Base-by-base conservation (phyloP, 1,284 basidiomycete genomes). In the Austroboletus niveus region DNA sequence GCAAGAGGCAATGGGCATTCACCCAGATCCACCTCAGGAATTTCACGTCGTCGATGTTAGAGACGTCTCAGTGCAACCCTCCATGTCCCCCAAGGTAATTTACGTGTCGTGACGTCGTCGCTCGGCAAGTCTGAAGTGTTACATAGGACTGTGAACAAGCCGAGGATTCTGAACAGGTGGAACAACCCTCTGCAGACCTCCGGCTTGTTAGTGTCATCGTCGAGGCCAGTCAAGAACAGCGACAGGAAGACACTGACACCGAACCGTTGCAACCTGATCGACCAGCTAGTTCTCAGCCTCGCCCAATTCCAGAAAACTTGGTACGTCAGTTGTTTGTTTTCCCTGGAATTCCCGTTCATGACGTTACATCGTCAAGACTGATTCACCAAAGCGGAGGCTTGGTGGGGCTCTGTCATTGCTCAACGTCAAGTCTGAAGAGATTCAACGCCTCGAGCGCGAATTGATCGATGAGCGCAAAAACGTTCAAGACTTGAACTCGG, bases 371-470 rank as follows among this genome's bases (percentile, higher is more conserved):
- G 31, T 31, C 32, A 32, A 67, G 69, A 59, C 62, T 2, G 59
- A 70, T 32, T 60, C 62, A 1, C 66, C 70, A 15, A 60, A 59
- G 32, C 58, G 61, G 30, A 61, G 62, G 38, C 60, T 71, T 7
- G 65, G 63, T 22, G 56, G 69, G 34, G 70, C 68, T 1, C 49
- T 73, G 11, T 66, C 65, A 6, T 50, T 73, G 24, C 61, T 72
- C 20, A 61, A 73, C 41, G 52, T 63, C 31, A 73, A 74, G 51
- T 73, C 71, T 1, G 69, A 71, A 47, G 72, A 72, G 47, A 74
- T 74, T n/a, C 57, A 69, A 11, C 57, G 57, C 20, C 60, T 74
- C 24, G 59, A 62, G 47, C 53, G 49, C 43, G 69, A 71, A 46
- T 52, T 60, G 48, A 47, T 52, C 4, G 51, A 59, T 35, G 57